Base-by-base conservation (phyloP, 2,329 filamentous ascomycete genomes). In the Talaromyces sp. region DNA sequence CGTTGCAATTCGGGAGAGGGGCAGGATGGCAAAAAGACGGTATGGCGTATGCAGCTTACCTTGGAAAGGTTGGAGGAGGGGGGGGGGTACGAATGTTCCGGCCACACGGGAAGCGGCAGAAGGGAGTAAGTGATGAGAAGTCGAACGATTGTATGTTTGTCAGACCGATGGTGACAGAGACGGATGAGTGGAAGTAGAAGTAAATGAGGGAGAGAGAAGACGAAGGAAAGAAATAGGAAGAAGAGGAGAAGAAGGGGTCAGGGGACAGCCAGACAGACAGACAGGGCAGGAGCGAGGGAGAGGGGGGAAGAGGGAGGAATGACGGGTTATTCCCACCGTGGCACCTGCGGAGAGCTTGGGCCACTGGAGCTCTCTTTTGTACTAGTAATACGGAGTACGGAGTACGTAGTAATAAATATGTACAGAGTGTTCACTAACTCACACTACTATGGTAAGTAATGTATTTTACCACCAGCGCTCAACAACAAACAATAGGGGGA, bases 231-330 rank as follows among this genome's bases (percentile, higher is more conserved):
- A 52, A 57, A 52, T 39, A 50, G n/a, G 11, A 35, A 31, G 40
- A 44, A 55, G 28, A 23, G 33, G 16, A 35, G 50, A 12, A 37
- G 31, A 31, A 37, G 35, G 37, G 37, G 35, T 57, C 21, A 57
- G 54, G 54, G 37, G 46, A 61, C 33, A 23, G 44, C 56, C n/a
- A 6, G 6, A 6, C 3, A 28, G 28, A 28, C 3, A 6, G 28
- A 28, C 28, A 55, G 63, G 50, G 33, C 16, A 18, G 37, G 37
- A 21, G 31, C 18, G 44, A 55, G n/a, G 42, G 37, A 35, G 8
- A n/a, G 61, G 42, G 48, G 23, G 28, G 6, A 6, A 28, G 28
- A 3, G 6, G 28, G 58, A 62, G 61, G 63, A 67, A 65, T 61
- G 64, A 35, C 50, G 50, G 48, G 4, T 16, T 35, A 35, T 54